Percentiles rank a stretch among this genome's conserved stretches.
Evolutionary conservation across 805 yeast genomes (phyloP).

Genomic region (Kazachstania viticola): DNA sequence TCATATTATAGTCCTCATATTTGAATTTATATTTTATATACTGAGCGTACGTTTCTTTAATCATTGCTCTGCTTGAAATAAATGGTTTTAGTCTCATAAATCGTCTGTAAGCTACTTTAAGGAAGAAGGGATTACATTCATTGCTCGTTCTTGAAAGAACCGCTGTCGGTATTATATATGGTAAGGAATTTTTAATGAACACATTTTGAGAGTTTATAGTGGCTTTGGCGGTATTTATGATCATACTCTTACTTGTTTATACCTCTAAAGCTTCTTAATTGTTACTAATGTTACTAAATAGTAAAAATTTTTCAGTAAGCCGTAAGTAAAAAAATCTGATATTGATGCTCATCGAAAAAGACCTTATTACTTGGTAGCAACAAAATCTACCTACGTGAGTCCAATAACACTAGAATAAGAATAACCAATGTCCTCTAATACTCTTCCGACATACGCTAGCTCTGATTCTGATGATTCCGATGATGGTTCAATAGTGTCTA

Average conservation of each 20-base stretch:
- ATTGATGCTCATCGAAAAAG: too few relatives aligned
- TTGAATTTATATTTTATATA: constrained; percentile 22
- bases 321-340: too few relatives aligned
- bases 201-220: not conserved
- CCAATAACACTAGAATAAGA: too few relatives aligned
- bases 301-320: too few relatives aligned
- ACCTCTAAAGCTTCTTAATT: too few relatives aligned
- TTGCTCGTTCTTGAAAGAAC: not conserved
- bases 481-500: constrained; percentile 1
- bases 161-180: not conserved
- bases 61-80: constrained; percentile 17
- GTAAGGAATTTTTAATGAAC: not conserved
- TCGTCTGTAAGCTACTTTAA: constrained; percentile 14
- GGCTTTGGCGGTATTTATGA: too few relatives aligned
- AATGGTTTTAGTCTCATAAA: constrained; percentile 19
- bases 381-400: too few relatives aligned
- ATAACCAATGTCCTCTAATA: too few relatives aligned
- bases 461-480: constrained; percentile 5
- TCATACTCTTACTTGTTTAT: too few relatives aligned
- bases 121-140: not conserved
- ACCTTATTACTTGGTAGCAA: too few relatives aligned
- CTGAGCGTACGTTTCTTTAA: constrained; percentile 15
- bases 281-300: too few relatives aligned
- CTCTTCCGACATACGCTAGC: constrained; percentile 5
- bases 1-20: constrained; percentile 17